These are phyloP conservation scores for Hypocrella siamensis DNA, from an alignment of 2,329 filamentous ascomycete species.

Conservation along the genomic window DNA sequence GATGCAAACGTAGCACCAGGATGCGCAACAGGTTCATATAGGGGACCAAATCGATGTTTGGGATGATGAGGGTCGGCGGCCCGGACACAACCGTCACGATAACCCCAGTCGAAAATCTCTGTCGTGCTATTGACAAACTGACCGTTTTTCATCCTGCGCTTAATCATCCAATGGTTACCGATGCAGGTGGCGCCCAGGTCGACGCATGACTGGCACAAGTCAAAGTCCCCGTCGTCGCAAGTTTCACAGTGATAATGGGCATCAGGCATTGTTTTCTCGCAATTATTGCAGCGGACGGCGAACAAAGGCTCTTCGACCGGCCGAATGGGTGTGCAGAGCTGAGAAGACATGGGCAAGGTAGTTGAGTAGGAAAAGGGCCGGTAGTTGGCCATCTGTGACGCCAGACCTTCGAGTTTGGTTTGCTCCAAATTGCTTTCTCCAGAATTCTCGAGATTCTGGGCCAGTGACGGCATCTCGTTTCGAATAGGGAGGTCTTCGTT, in stretches of 20 bases:
- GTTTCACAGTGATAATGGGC: constrained; percentile 89
- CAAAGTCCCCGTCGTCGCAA: constrained; percentile 87
- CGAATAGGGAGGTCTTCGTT: constrained; percentile 7
- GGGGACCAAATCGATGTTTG: constrained; percentile 72
- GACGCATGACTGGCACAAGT: constrained; percentile 74
- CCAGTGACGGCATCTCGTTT: too few species aligned
- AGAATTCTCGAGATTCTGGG: too few species aligned
- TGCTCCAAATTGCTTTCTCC: too few species aligned
- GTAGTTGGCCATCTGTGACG: constrained; percentile 2
- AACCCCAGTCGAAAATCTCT: constrained; percentile 87
- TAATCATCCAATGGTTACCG: constrained; percentile 84
- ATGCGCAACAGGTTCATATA: constrained; percentile 54
- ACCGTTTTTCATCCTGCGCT: constrained; percentile 67
- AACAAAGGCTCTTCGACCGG: constrained; percentile 26
- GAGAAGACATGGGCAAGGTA: not conserved
- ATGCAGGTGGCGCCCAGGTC: constrained; percentile 62
- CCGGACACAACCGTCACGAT: constrained; percentile 62
- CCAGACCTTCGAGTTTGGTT: too few species aligned
- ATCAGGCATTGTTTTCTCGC: constrained; percentile 61
- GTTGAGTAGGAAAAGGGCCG: constrained; percentile 1
- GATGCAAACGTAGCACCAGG: constrained; percentile 7
- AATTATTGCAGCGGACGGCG: constrained; percentile 89
- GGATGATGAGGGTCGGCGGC: constrained; percentile 57
- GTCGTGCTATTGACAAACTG: constrained; percentile 74
- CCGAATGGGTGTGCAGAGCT: not conserved